A percentile compares a stretch with the other conserved stretches of the same genome.
Evolutionary conservation across 768 basidiomycete genomes (phyloP).

Genomic region (Lepiota brunneoincarnata): DNA sequence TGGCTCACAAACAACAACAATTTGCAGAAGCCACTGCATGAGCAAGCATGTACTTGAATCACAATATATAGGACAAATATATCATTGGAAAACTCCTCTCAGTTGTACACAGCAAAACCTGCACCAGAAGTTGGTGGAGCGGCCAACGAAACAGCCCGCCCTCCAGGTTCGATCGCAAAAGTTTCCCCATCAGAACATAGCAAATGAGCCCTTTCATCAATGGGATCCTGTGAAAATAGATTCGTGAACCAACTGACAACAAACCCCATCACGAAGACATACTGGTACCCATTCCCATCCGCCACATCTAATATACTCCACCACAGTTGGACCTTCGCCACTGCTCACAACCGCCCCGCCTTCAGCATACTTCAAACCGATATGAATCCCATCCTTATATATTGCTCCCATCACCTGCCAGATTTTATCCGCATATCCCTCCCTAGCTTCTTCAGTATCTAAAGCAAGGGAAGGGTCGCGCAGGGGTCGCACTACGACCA

Average conservation of each 20-base stretch:
- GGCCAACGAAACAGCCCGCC: conserved; percentile 38
- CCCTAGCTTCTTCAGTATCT: conserved; percentile 42
- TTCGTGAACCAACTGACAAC: background rate
- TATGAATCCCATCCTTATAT: conserved; percentile 76
- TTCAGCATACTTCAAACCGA: conserved; percentile 53
- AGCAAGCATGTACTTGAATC: conserved; percentile 1
- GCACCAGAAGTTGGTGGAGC: conserved; percentile 14
- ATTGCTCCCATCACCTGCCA: conserved; percentile 59
- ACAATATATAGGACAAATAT: background rate
- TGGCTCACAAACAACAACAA: conserved; percentile 22
- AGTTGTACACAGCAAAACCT: conserved; percentile 49
- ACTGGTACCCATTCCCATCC: conserved; percentile 91
- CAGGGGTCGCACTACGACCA: conserved; percentile 73
- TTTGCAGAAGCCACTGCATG: background rate
- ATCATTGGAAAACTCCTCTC: conserved; percentile 15
- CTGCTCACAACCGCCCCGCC: conserved; percentile 38
- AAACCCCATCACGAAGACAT: conserved; percentile 15
- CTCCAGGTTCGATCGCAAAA: conserved; percentile 56
- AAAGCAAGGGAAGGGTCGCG: conserved; percentile 46
- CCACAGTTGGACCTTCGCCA: conserved; percentile 51
- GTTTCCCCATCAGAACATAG: conserved; percentile 82
- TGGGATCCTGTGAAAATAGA: conserved; percentile 43
- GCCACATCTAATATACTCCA: conserved; percentile 77
- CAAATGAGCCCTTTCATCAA: conserved; percentile 62
- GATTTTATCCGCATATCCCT: conserved; percentile 49